Percentiles rank a stretch among this genome's conserved stretches.
Evolutionary conservation across 176 grass and related monocot species (phyloP).

Genomic region (Poa annua): DNA sequence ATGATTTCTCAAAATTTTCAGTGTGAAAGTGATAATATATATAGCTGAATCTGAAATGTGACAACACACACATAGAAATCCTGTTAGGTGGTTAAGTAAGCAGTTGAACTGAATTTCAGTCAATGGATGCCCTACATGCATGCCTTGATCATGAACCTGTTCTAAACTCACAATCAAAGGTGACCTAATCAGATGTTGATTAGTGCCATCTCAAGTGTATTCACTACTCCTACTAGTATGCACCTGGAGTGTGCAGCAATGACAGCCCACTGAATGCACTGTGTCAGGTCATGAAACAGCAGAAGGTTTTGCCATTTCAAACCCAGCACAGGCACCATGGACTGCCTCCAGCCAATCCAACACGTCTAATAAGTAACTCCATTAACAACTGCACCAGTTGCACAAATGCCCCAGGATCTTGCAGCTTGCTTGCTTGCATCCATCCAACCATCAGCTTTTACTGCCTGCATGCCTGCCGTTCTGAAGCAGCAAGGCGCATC

Average conservation of each 20-base stretch:
- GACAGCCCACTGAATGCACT: constrained; percentile 42
- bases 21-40: constrained; percentile 9
- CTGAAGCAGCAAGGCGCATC: constrained; percentile 39
- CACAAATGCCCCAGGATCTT: constrained; percentile 43
- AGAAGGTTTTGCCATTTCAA: constrained; percentile 50
- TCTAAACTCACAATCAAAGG: constrained; percentile 24
- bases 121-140: constrained; percentile 21
- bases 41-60: constrained; percentile 34
- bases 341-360: constrained; percentile 15
- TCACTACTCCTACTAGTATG: neutral
- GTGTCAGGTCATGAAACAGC: neutral
- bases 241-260: constrained; percentile 26
- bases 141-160: constrained; percentile 28
- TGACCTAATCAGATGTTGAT: constrained; percentile 24
- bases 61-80: neutral
- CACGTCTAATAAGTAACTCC: constrained; percentile 36
- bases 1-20: constrained; percentile 33
- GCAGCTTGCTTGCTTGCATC: constrained; percentile 29
- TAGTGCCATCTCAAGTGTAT: neutral
- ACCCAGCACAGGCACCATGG: constrained; percentile 33
- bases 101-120: constrained; percentile 20
- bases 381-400: constrained; percentile 53
- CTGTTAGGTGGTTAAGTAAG: constrained; percentile 16
- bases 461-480: constrained; percentile 50
- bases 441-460: constrained; percentile 47